These are phyloP conservation scores for Metarhizium rileyi DNA, from an alignment of 2,329 filamentous ascomycete genomes.

Conservation along the genomic window DNA sequence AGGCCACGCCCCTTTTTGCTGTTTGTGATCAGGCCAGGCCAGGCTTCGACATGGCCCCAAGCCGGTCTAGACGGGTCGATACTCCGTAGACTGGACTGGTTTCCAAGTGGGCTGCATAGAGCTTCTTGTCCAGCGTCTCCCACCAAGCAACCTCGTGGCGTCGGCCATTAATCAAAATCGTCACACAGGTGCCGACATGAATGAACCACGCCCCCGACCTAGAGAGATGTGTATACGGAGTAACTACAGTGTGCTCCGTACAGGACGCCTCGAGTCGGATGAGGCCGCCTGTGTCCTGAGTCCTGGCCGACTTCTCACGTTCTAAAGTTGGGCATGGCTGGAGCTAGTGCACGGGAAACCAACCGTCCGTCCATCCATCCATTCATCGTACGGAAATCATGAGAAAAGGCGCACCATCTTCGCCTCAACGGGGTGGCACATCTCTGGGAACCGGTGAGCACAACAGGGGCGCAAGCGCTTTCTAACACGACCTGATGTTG, in stretches of 20 bases:
- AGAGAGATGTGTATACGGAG: neutral
- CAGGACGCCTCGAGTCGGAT: no score
- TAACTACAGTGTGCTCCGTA: no score
- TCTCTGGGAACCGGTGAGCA: no score
- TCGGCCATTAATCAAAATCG: neutral
- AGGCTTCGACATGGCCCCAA: neutral
- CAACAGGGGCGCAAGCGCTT: no score
- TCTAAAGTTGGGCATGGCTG: neutral
- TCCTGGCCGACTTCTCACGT: neutral
- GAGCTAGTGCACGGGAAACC: neutral
- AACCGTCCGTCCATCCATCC: neutral
- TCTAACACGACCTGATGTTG: no score
- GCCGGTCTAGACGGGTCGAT: neutral
- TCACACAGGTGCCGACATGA: neutral
- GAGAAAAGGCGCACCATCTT: no score
- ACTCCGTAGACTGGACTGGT: no score
- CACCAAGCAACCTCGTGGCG: neutral
- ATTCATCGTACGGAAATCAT: no score
- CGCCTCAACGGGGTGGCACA: no score
- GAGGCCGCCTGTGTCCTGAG: no score
- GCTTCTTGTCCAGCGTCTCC: neutral
- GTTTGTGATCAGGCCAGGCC: neutral
- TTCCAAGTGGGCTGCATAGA: neutral
- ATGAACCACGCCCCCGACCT: neutral
- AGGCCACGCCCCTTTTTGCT: neutral